These are phyloP conservation scores for Psilocybe subaeruginosa DNA, from an alignment of 768 basidiomycete species.

Conservation along the genomic window DNA sequence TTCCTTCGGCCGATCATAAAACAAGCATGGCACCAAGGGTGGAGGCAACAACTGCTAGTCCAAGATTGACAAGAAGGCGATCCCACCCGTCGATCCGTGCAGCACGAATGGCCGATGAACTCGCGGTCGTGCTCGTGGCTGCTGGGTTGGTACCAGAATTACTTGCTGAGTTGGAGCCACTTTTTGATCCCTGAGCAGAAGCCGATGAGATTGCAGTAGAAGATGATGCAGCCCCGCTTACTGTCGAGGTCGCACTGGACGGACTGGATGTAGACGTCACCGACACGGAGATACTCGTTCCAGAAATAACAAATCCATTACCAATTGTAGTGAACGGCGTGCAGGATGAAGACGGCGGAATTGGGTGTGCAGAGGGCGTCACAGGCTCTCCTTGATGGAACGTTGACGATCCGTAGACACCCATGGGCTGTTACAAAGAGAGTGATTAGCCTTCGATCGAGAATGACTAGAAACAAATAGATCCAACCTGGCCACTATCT, in stretches of 20 bases:
- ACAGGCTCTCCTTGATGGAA: slow-evolving; percentile 63
- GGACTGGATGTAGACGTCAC: slow-evolving; percentile 18
- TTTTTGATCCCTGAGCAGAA: background rate
- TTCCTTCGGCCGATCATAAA: slow-evolving; percentile 21
- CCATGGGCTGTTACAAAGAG: slow-evolving; percentile 51
- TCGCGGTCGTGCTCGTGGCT: slow-evolving; percentile 1
- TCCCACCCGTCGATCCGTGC: slow-evolving; percentile 25
- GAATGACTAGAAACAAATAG: slow-evolving; percentile 5
- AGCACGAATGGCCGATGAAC: slow-evolving; percentile 8
- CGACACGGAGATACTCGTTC: slow-evolving; percentile 24
- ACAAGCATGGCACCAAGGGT: slow-evolving; percentile 27
- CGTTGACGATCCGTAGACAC: slow-evolving; percentile 68
- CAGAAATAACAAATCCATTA: slow-evolving; percentile 42
- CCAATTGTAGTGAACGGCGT: slow-evolving; percentile 51
- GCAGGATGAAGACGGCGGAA: slow-evolving; percentile 66
- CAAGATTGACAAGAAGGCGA: slow-evolving; percentile 24
- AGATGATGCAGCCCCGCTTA: slow-evolving; percentile 3
- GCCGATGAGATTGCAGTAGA: background rate
- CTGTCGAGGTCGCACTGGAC: slow-evolving; percentile 19
- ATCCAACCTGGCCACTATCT: slow-evolving; percentile 49
- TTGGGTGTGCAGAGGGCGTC: slow-evolving; percentile 60
- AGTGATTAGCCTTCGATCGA: background rate
- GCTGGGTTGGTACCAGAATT: background rate
- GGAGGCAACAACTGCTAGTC: slow-evolving; percentile 27
- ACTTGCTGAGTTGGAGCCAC: background rate